Evolutionary conservation across 2,329 filamentous ascomycete genomes (phyloP).

Genomic region (Waltergamsia citrina): DNA sequence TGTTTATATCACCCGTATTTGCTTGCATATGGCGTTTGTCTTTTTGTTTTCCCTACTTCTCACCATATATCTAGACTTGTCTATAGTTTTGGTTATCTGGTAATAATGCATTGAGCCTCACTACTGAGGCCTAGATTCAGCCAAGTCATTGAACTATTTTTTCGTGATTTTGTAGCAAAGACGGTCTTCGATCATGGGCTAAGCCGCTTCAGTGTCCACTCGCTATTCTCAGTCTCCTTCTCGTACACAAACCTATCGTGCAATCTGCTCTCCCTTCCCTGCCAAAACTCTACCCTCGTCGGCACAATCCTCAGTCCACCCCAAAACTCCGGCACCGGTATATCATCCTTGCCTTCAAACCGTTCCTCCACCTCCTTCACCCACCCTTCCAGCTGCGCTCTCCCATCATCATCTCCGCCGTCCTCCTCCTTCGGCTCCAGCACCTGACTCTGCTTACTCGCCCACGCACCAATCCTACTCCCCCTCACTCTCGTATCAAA

Average conservation of each 20-base stretch:
- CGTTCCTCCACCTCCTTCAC: slow-evolving; percentile 67
- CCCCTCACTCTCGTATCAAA: slow-evolving; percentile 65
- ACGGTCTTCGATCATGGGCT: slow-evolving; percentile 45
- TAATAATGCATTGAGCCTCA: no score
- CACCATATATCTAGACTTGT: not conserved
- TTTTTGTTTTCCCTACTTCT: not conserved
- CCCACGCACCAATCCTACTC: slow-evolving; percentile 84
- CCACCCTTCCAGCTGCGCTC: slow-evolving; percentile 65
- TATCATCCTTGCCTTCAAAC: slow-evolving; percentile 68
- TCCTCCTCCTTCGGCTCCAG: slow-evolving; percentile 38
- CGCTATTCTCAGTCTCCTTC: slow-evolving; percentile 36
- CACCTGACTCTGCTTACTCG: slow-evolving; percentile 77
- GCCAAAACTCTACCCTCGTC: slow-evolving; percentile 89
- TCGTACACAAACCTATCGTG: slow-evolving; percentile 91
- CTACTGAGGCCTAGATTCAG: no score
- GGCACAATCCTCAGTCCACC: slow-evolving; percentile 82
- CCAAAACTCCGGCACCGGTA: slow-evolving; percentile 92
- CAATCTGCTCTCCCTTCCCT: slow-evolving; percentile 78
- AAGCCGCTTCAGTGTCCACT: slow-evolving; percentile 63
- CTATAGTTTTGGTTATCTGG: not conserved
- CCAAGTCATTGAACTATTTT: not conserved
- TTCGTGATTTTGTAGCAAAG: not conserved
- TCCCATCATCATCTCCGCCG: slow-evolving; percentile 56
- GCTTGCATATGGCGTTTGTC: not conserved
- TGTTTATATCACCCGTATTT: no score